These are phyloP conservation scores for Penicillium taxi DNA, from an alignment of 495 filamentous ascomycete species.

Conservation along the genomic window DNA sequence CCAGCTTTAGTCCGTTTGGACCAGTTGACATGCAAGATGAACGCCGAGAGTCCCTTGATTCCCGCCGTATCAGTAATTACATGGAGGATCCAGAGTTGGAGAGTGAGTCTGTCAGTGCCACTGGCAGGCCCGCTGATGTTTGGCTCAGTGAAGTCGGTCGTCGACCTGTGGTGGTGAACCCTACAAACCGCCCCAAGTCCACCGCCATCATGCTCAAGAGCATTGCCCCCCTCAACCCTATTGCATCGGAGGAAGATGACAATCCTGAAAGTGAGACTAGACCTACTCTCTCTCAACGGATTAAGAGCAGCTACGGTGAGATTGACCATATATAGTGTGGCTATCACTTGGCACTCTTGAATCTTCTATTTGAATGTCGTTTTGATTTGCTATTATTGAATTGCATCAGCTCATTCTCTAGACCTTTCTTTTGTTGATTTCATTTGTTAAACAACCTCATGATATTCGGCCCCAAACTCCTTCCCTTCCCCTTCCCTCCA, in stretches of 20 bases:
- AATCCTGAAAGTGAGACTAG: constrained; percentile 23
- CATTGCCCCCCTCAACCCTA: constrained; percentile 39
- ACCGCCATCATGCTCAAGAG: constrained; percentile 61
- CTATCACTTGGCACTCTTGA: not conserved
- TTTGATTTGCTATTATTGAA: constrained; percentile 4
- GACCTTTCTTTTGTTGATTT: constrained; percentile 25
- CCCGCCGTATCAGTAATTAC: constrained; percentile 26
- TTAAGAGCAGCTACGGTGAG: constrained; percentile 57
- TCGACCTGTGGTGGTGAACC: constrained; percentile 43
- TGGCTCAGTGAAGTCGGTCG: constrained; percentile 49
- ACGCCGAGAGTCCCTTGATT: constrained; percentile 16
- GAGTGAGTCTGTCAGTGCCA: constrained; percentile 13
- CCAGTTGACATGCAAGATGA: constrained; percentile 24
- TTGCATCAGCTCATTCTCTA: constrained; percentile 19
- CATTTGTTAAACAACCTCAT: constrained; percentile 6
- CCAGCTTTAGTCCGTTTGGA: constrained; percentile 39
- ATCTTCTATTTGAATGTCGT: not conserved
- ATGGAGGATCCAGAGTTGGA: constrained; percentile 29
- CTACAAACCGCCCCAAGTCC: constrained; percentile 47
- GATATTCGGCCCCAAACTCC: not conserved
- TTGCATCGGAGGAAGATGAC: constrained; percentile 37
- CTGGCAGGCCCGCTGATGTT: constrained; percentile 27
- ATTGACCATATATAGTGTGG: constrained; percentile 45
- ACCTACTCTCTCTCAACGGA: constrained; percentile 38
- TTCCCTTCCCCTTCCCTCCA: constrained; percentile 3